These are phyloP conservation scores for Tetragonia tetragonoides DNA, from an alignment of 148 eudicot genomes.

Conservation along the genomic window DNA sequence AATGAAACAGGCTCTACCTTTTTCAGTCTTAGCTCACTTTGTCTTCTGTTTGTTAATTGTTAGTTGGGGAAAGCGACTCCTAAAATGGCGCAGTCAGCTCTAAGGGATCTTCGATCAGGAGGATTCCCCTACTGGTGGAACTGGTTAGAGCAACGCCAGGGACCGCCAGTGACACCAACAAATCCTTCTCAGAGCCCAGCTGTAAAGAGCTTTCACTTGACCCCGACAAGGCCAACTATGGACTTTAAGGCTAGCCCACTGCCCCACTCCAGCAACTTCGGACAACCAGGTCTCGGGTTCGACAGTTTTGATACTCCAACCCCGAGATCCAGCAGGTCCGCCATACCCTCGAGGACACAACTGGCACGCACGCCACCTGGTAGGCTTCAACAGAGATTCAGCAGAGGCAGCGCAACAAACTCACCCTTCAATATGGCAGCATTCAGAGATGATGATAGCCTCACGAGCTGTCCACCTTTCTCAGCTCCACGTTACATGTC, in stretches of 20 bases:
- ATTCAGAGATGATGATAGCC: constrained; percentile 72
- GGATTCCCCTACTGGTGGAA: constrained; percentile 99
- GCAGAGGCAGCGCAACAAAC: constrained; percentile 38
- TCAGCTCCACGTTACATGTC: constrained; percentile 74
- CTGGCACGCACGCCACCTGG: constrained; percentile 47
- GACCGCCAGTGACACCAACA: constrained; percentile 31
- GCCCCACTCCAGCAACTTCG: constrained; percentile 37
- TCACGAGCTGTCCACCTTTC: constrained; percentile 79
- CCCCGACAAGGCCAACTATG: constrained; percentile 53
- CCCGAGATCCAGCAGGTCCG: constrained; percentile 71
- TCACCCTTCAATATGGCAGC: constrained; percentile 44
- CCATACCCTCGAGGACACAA: constrained; percentile 42
- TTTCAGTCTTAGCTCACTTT: not conserved
- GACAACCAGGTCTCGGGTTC: constrained; percentile 26
- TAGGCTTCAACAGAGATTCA: constrained; percentile 37
- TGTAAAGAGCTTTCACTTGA: constrained; percentile 29
- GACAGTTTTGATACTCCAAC: constrained; percentile 52
- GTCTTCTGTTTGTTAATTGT: constrained; percentile 8
- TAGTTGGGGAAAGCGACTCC: constrained; percentile 67
- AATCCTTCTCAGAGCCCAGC: constrained; percentile 45
- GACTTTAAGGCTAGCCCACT: constrained; percentile 58
- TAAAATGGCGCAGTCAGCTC: constrained; percentile 47
- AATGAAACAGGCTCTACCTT: not conserved
- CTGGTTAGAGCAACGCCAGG: constrained; percentile 78
- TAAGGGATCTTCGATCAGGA: constrained; percentile 53